Conservation (phyloP, 768 basidiomycete species). For the Boletus rufocinnamomeus region DNA sequence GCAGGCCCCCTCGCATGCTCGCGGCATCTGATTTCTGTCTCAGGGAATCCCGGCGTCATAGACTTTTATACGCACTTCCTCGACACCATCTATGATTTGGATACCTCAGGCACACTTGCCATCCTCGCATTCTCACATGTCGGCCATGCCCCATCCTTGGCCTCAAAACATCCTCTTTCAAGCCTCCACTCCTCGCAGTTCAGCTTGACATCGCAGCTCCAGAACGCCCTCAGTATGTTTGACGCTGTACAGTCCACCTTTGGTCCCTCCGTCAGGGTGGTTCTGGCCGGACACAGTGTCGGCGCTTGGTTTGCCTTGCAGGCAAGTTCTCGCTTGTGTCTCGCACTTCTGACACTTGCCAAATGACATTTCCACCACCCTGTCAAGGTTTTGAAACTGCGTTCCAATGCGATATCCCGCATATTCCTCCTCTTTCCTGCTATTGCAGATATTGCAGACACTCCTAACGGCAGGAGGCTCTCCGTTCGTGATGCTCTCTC, state of each 20-base stretch:
- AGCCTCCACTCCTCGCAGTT: slow-evolving; percentile 26
- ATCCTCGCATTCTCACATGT: slow-evolving; percentile 66
- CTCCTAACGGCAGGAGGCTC: slow-evolving; percentile 63
- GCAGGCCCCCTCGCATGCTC: neutral
- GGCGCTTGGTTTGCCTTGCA: slow-evolving; percentile 71
- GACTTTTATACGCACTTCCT: slow-evolving; percentile 72
- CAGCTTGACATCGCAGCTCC: slow-evolving; percentile 51
- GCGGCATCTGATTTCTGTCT: slow-evolving; percentile 1
- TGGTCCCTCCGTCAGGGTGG: slow-evolving; percentile 38
- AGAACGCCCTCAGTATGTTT: slow-evolving; percentile 55
- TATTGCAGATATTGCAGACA: slow-evolving; percentile 58
- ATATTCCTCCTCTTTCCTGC: slow-evolving; percentile 73
- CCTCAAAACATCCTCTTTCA: slow-evolving; percentile 3
- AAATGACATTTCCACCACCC: neutral
- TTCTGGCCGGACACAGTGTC: slow-evolving; percentile 68
- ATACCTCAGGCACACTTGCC: slow-evolving; percentile 40
- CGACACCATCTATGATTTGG: slow-evolving; percentile 45
- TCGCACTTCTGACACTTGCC: neutral
- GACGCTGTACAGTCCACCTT: slow-evolving; percentile 43
- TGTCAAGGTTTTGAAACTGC: slow-evolving; percentile 52
- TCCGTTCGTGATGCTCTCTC: slow-evolving; percentile 45
- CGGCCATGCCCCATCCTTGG: slow-evolving; percentile 53
- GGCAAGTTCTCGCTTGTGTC: slow-evolving; percentile 36
- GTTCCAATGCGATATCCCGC: slow-evolving; percentile 39
- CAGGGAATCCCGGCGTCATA: slow-evolving; percentile 60